Percentiles rank a stretch among this genome's conserved stretches.
These are phyloP conservation scores for Heritiera littoralis DNA, from an alignment of 345 rosid species.

Conservation along the genomic window DNA sequence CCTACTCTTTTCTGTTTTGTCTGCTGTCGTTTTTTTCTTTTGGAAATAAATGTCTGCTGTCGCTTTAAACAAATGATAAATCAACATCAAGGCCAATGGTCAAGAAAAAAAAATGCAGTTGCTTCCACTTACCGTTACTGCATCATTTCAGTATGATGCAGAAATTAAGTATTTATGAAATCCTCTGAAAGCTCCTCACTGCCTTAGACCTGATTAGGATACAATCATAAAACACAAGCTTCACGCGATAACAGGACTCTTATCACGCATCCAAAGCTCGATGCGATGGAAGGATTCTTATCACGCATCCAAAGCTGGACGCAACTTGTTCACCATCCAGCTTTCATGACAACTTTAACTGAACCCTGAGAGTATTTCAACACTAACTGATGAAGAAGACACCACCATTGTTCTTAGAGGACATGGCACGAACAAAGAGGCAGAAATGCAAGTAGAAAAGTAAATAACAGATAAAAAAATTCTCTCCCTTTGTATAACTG, in stretches of 20 bases:
- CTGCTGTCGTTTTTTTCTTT: too few species aligned
- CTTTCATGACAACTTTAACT: not conserved
- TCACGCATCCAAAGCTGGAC: too few species aligned
- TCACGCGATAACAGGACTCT: too few species aligned
- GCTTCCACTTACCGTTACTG: not conserved
- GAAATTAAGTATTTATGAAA: constrained; percentile 3
- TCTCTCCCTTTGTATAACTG: constrained; percentile 19
- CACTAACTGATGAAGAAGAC: not conserved
- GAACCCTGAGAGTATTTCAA: not conserved
- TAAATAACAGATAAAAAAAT: not conserved
- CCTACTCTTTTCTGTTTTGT: not conserved
- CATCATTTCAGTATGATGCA: not conserved
- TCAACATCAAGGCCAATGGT: not conserved
- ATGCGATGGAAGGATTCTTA: too few species aligned
- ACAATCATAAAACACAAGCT: too few species aligned
- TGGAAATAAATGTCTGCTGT: too few species aligned
- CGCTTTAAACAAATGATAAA: too few species aligned
- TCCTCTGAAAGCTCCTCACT: constrained; percentile 5
- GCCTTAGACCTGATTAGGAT: not conserved
- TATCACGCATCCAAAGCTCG: too few species aligned
- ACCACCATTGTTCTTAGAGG: constrained; percentile 3
- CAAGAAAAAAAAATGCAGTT: not conserved
- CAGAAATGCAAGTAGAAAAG: not conserved
- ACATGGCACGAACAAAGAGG: not conserved
- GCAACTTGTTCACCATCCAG: not conserved